Evolutionary conservation across 208 protist species (phyloP).

Genomic region (Jaenimonas drosophilae): DNA sequence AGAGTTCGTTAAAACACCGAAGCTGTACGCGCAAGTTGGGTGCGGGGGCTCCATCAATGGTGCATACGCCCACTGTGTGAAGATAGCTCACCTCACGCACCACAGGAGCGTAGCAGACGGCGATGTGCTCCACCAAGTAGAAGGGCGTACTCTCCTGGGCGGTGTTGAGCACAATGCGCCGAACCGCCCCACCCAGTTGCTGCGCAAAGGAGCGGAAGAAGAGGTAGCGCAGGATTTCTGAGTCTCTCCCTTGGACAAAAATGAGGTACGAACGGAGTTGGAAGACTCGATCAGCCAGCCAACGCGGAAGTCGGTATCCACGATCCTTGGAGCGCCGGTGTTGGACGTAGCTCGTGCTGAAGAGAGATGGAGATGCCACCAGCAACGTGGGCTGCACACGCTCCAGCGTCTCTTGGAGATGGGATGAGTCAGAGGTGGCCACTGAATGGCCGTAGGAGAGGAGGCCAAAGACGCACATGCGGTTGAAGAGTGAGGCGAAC

Average conservation of each 20-base stretch:
- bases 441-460: slow-evolving; percentile 66
- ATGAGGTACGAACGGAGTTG: slow-evolving; percentile 70
- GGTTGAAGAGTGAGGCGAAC: slow-evolving; percentile 62
- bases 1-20: slow-evolving; percentile 38
- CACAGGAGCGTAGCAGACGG: slow-evolving; percentile 68
- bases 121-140: slow-evolving; percentile 63
- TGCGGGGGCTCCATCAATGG: slow-evolving; percentile 61
- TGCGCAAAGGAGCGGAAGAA: slow-evolving; percentile 64
- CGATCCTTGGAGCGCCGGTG: slow-evolving; percentile 41
- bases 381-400: slow-evolving; percentile 67
- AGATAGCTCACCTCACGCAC: slow-evolving; percentile 78
- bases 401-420: slow-evolving; percentile 36
- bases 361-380: slow-evolving; percentile 58
- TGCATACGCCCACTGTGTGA: slow-evolving; percentile 53
- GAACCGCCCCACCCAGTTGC: slow-evolving; percentile 65
- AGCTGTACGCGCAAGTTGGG: slow-evolving; percentile 41
- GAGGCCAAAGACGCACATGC: slow-evolving; percentile 59
- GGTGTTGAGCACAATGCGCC: slow-evolving; percentile 49
- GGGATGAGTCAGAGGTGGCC: slow-evolving; percentile 25
- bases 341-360: slow-evolving; percentile 54
- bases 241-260: slow-evolving; percentile 64
- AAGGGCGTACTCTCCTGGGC: slow-evolving; percentile 71
- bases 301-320: slow-evolving; percentile 58
- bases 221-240: slow-evolving; percentile 47
- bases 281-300: slow-evolving; percentile 55